Conservation (phyloP, 345 rosid genomes). For the Boechera stricta region DNA sequence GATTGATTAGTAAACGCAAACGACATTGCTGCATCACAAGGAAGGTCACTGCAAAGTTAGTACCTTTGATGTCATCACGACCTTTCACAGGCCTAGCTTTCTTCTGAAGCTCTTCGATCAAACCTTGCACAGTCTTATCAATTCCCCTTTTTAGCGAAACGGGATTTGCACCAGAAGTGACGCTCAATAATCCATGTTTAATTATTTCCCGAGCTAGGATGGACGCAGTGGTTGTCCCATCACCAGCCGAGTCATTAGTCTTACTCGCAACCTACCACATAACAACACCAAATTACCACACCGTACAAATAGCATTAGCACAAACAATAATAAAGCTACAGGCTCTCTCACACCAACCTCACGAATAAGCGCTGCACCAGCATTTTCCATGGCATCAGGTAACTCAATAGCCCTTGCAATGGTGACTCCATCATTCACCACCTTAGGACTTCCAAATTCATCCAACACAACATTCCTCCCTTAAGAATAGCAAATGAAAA, state of each 20-base stretch:
- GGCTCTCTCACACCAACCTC: conserved; percentile 59
- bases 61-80: conserved; percentile 88
- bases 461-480: conserved; percentile 97
- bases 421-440: conserved; percentile 98
- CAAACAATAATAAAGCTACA: not conserved
- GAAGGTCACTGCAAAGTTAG: not conserved
- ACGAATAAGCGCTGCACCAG: conserved; percentile 97
- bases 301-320: not conserved
- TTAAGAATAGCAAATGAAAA: conserved; percentile 33
- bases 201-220: conserved; percentile 94
- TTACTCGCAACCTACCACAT: conserved; percentile 86
- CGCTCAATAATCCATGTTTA: conserved; percentile 81
- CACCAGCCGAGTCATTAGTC: conserved; percentile 98
- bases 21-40: conserved; percentile 6
- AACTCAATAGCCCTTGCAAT: conserved; percentile 96
- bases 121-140: conserved; percentile 78
- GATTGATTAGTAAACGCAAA: not conserved
- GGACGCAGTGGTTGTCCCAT: conserved; percentile 97
- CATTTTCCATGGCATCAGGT: conserved; percentile 95
- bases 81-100: conserved; percentile 86
- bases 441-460: conserved; percentile 95
- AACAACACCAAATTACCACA: conserved; percentile 5
- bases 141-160: conserved; percentile 91
- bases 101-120: conserved; percentile 87
- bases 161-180: conserved; percentile 96